A percentile compares a stretch with the other conserved stretches of the same genome.
phyloP scores from a whole-genome alignment of 2,329 filamentous ascomycete genomes.

The Coniochaeta ligniaria region DNA sequence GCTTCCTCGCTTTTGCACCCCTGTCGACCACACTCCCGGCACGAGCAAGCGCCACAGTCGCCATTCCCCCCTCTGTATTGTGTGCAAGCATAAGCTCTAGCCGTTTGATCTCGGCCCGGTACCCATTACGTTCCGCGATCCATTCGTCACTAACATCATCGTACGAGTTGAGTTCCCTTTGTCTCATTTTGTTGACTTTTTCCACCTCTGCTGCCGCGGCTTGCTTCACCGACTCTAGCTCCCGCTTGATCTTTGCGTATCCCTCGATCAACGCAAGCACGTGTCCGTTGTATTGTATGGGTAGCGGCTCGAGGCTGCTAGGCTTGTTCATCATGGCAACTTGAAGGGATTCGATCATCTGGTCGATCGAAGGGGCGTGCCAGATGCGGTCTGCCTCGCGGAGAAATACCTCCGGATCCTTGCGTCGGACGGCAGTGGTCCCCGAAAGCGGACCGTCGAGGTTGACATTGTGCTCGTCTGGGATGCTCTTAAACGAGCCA shows the following conservation, averaged over 20 bases:
- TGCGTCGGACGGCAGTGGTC: not conserved
- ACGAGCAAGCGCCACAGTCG: constrained; percentile 35
- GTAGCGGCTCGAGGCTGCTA: constrained; percentile 23
- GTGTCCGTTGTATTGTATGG: constrained; percentile 33
- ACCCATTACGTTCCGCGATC: constrained; percentile 27
- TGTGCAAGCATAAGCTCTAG: constrained; percentile 28
- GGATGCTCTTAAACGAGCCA: not conserved
- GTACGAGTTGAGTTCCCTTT: constrained; percentile 26
- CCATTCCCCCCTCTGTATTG: constrained; percentile 29
- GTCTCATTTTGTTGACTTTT: constrained; percentile 20
- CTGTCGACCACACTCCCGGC: constrained; percentile 33
- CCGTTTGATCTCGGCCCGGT: constrained; percentile 30
- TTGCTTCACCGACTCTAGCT: constrained; percentile 6
- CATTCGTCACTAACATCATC: constrained; percentile 28
- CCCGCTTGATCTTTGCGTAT: constrained; percentile 18
- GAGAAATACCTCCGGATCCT: not conserved
- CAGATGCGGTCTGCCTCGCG: constrained; percentile 13
- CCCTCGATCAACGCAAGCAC: constrained; percentile 30
- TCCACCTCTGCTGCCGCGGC: constrained; percentile 15
- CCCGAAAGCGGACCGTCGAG: not conserved
- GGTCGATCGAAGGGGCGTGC: constrained; percentile 33
- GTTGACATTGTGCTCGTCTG: not conserved
- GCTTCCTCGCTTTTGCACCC: constrained; percentile 16
- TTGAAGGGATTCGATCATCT: constrained; percentile 37
- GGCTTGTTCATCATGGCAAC: constrained; percentile 30